Evolutionary conservation across 257 asterid genomes (phyloP).

Genomic region (Scutellaria baicalensis): DNA sequence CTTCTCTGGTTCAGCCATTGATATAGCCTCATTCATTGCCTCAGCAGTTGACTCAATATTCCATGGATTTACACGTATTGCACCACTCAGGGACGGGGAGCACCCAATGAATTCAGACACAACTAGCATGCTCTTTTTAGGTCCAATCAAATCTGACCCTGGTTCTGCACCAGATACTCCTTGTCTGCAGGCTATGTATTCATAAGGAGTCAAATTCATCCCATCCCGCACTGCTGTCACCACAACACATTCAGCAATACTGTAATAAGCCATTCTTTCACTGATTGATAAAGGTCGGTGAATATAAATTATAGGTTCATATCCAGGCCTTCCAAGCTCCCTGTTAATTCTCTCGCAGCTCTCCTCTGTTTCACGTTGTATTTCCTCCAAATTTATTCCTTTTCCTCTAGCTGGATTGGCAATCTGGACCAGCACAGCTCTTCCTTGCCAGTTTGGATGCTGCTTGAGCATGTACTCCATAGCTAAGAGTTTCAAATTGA

Average conservation of each 20-base stretch:
- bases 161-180: constrained; percentile 57
- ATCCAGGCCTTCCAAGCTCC: constrained; percentile 70
- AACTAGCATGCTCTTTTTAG: constrained; percentile 86
- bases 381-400: constrained; percentile 68
- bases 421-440: constrained; percentile 81
- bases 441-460: constrained; percentile 77
- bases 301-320: constrained; percentile 60
- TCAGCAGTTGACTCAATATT: constrained; percentile 81
- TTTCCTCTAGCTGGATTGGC: constrained; percentile 78
- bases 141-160: constrained; percentile 44
- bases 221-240: constrained; percentile 95
- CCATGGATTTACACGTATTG: constrained; percentile 92
- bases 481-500: constrained; percentile 78
- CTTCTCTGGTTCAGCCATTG: constrained; percentile 70
- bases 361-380: constrained; percentile 65
- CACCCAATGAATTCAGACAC: constrained; percentile 91
- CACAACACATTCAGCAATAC: constrained; percentile 84
- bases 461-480: constrained; percentile 81
- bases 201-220: constrained; percentile 88
- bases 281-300: constrained; percentile 53
- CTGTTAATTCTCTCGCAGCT: constrained; percentile 57
- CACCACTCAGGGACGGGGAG: constrained; percentile 92
- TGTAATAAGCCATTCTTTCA: constrained; percentile 84
- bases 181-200: constrained; percentile 79
- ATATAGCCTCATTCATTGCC: constrained; percentile 81